These are phyloP conservation scores for Serpula lacrymans DNA, from an alignment of 768 basidiomycete species.

Conservation along the genomic window DNA sequence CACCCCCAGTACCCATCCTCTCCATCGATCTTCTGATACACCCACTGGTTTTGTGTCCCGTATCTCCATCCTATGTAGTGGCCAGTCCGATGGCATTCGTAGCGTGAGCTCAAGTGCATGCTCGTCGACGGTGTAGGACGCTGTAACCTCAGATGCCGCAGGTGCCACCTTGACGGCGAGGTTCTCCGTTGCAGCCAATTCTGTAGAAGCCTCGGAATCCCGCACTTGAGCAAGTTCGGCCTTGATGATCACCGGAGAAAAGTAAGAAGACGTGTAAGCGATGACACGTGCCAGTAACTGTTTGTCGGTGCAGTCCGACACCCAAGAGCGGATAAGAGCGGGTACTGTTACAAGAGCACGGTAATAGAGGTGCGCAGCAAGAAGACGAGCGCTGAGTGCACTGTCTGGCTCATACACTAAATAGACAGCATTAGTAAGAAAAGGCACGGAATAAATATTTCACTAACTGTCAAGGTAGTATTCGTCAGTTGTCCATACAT, in stretches of 20 bases:
- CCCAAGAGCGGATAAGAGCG: slow-evolving; percentile 82
- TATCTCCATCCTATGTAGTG: slow-evolving; percentile 84
- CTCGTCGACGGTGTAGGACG: slow-evolving; percentile 86
- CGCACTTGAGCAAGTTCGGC: slow-evolving; percentile 78
- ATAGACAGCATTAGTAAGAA: slow-evolving; percentile 3
- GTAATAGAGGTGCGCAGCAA: slow-evolving; percentile 88
- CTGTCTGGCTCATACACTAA: slow-evolving; percentile 58
- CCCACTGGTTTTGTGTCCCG: slow-evolving; percentile 81
- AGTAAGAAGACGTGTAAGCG: slow-evolving; percentile 75
- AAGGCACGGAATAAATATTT: background rate
- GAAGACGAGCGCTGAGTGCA: slow-evolving; percentile 51
- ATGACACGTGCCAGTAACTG: slow-evolving; percentile 77
- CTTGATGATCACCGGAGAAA: slow-evolving; percentile 85
- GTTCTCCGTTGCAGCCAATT: slow-evolving; percentile 65
- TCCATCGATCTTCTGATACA: slow-evolving; percentile 86
- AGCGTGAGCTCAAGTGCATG: slow-evolving; percentile 88
- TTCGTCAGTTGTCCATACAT: slow-evolving; percentile 82
- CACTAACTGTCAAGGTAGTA: slow-evolving; percentile 70
- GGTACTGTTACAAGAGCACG: slow-evolving; percentile 81
- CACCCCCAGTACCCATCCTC: slow-evolving; percentile 89
- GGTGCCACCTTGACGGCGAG: slow-evolving; percentile 74
- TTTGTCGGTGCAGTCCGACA: slow-evolving; percentile 84
- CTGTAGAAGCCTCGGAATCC: slow-evolving; percentile 47
- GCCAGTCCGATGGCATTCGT: slow-evolving; percentile 87
- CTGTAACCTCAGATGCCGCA: slow-evolving; percentile 77